Percentiles rank a stretch among this genome's conserved stretches.
Conservation (phyloP, 805 yeast genomes). For the Candida vaughaniae region DNA sequence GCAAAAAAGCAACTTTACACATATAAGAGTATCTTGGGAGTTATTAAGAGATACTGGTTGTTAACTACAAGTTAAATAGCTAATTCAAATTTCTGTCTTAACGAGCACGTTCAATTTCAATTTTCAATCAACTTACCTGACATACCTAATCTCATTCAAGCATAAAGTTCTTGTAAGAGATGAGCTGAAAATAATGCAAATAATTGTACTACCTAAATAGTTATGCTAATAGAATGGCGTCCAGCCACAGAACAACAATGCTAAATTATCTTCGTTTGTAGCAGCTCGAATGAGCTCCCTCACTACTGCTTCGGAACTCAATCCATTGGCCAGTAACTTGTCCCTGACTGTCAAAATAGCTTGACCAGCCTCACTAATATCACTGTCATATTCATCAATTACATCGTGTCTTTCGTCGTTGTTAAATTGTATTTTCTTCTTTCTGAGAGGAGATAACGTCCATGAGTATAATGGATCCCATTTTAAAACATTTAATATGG, state of each 20-base stretch:
- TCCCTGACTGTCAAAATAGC: slow-evolving; percentile 73
- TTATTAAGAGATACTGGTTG: background rate
- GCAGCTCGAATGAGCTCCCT: slow-evolving; percentile 81
- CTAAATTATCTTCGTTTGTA: slow-evolving; percentile 60
- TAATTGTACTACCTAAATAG: too few relatives aligned
- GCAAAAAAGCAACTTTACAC: background rate
- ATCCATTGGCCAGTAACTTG: slow-evolving; percentile 62
- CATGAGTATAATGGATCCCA: slow-evolving; percentile 95
- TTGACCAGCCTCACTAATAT: slow-evolving; percentile 71
- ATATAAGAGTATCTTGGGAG: background rate
- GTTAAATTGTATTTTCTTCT: slow-evolving; percentile 47
- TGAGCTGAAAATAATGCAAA: too few relatives aligned
- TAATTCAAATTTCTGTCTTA: too few relatives aligned
- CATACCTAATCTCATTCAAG: too few relatives aligned
- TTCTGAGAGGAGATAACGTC: slow-evolving; percentile 77
- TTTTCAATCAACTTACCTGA: too few relatives aligned
- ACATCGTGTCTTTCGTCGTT: slow-evolving; percentile 25
- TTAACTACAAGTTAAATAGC: too few relatives aligned
- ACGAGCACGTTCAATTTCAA: too few relatives aligned
- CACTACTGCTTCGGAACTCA: slow-evolving; percentile 82
- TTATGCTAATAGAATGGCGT: slow-evolving; percentile 60
- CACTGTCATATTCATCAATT: slow-evolving; percentile 26
- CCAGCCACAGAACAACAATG: slow-evolving; percentile 83
- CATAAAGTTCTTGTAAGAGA: too few relatives aligned
- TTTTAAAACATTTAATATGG: slow-evolving; percentile 78